Percentiles rank a stretch among this genome's conserved stretches.
phyloP scores from a whole-genome alignment of 2,329 filamentous ascomycete genomes.

The Thielaviopsis populi region DNA sequence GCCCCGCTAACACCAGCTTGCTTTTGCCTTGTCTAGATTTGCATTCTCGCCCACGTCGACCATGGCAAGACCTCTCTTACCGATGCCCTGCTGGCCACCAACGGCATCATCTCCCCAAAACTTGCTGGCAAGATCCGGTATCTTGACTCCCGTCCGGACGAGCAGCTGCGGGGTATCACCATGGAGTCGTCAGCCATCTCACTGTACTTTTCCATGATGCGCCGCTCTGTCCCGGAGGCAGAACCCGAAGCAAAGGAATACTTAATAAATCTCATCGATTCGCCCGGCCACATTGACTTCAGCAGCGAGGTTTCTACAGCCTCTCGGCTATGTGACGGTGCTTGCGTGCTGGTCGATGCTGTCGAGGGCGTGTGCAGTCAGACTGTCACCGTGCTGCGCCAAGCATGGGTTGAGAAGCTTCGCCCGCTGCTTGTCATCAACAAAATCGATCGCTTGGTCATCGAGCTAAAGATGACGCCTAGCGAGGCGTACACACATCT shows the following conservation, averaged over 20 bases:
- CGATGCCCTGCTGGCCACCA: conserved; percentile 90
- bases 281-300: conserved; percentile 95
- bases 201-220: conserved; percentile 81
- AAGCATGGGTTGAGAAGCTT: conserved; percentile 90
- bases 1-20: conserved; percentile 14
- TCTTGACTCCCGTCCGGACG: conserved; percentile 87
- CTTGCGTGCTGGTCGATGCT: conserved; percentile 85
- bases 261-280: conserved; percentile 93
- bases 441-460: conserved; percentile 91
- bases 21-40: conserved; percentile 47
- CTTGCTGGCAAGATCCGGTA: conserved; percentile 96
- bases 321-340: conserved; percentile 84
- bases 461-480: conserved; percentile 87
- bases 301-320: conserved; percentile 96
- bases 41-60: conserved; percentile 90
- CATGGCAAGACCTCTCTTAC: conserved; percentile 97
- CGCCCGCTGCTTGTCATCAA: conserved; percentile 93
- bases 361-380: conserved; percentile 98
- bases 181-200: conserved; percentile 99
- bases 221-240: conserved; percentile 53
- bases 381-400: conserved; percentile 88
- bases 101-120: conserved; percentile 97
- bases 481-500: conserved; percentile 79
- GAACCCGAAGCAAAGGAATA: conserved; percentile 69
- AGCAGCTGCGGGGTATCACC: conserved; percentile 93